Conservation (phyloP, 139 green algal species). For the Micromonas commoda region DNA sequence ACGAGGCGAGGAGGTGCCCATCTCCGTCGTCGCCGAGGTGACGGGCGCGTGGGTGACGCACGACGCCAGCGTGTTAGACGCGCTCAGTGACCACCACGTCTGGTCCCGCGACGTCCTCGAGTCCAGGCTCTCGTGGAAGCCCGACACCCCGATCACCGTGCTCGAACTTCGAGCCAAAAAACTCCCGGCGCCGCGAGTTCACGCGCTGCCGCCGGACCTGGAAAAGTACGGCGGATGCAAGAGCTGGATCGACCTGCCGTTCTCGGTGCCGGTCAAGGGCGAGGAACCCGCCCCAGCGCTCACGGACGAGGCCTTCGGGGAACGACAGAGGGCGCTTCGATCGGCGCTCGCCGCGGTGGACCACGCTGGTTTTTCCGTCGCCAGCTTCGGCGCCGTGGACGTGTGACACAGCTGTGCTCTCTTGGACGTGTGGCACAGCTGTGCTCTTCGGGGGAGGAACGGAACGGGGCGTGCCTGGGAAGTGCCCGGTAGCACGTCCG, state of each 20-base stretch:
- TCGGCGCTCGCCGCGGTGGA: neutral
- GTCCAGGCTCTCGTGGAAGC: slow-evolving; percentile 7
- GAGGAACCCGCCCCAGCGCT: neutral
- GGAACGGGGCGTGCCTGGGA: too few relatives aligned
- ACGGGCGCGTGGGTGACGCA: slow-evolving; percentile 16
- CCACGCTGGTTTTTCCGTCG: neutral
- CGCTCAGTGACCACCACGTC: neutral
- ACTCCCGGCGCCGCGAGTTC: neutral
- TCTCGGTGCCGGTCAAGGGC: neutral
- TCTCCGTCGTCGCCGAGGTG: neutral
- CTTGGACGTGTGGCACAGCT: too few relatives aligned
- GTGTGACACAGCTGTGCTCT: too few relatives aligned
- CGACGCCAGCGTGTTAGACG: neutral
- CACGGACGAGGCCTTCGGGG: neutral
- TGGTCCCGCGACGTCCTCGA: neutral
- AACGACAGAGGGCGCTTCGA: neutral
- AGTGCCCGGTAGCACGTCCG: too few relatives aligned
- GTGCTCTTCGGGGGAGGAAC: too few relatives aligned
- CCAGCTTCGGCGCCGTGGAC: too few relatives aligned
- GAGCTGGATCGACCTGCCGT: slow-evolving; percentile 13
- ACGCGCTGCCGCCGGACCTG: slow-evolving; percentile 7
- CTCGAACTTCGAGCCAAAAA: slow-evolving; percentile 10
- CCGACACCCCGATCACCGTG: neutral
- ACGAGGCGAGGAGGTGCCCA: neutral
- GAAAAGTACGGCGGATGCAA: slow-evolving; percentile 19